Evolutionary conservation across 805 yeast species (phyloP).

Genomic region (Wickerhamomyces kurtzmanii): DNA sequence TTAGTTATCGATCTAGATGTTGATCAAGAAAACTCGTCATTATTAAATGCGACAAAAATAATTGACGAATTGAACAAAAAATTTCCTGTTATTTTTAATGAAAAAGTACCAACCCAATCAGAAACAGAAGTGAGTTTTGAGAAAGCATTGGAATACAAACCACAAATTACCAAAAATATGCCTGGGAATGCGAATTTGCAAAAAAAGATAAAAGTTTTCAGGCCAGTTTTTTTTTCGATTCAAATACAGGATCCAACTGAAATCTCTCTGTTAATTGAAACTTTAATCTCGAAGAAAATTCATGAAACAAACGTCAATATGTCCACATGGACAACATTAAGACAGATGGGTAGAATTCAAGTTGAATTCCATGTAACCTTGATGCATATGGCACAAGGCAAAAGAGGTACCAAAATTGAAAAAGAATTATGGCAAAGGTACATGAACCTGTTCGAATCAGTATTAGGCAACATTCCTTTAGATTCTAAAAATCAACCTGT

Average conservation of each 20-base stretch:
- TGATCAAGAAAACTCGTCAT: constrained; percentile 29
- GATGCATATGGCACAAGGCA: constrained; percentile 32
- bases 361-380: constrained; percentile 58
- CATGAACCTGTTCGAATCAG: constrained; percentile 11
- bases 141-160: constrained; percentile 43
- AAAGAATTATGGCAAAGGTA: constrained; percentile 19
- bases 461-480: constrained; percentile 1
- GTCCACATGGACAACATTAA: constrained; percentile 17
- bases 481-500: constrained; percentile 5
- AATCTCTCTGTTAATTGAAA: constrained; percentile 6
- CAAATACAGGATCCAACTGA: constrained; percentile 15
- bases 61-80: constrained; percentile 24
- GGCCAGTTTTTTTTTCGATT: constrained; percentile 38
- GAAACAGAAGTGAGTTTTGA: constrained; percentile 36
- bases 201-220: constrained; percentile 5
- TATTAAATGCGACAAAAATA: constrained; percentile 36
- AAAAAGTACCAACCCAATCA: constrained; percentile 28
- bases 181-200: constrained; percentile 7
- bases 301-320: neutral
- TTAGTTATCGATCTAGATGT: constrained; percentile 48
- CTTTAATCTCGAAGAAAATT: constrained; percentile 3
- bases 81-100: constrained; percentile 36
- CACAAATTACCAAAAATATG: constrained; percentile 32
- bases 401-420: constrained; percentile 16
- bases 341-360: constrained; percentile 31